A percentile compares a stretch with the other conserved stretches of the same genome.
Conservation (phyloP, 2,329 filamentous ascomycete species). For the Pseudonectria foliicola region DNA sequence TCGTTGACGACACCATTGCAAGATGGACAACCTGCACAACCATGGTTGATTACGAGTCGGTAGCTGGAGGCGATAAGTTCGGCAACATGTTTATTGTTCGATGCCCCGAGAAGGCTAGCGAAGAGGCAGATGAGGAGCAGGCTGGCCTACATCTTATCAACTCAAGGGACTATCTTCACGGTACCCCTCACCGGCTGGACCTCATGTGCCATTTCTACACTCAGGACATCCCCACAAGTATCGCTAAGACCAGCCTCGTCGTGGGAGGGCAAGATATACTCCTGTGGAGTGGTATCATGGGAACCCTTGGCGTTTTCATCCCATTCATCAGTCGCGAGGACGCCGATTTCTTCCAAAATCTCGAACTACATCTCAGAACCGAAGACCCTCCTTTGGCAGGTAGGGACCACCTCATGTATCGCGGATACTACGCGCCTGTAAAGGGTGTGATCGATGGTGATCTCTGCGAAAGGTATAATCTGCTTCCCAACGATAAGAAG, state of each 20-base stretch:
- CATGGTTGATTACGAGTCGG: conserved; percentile 97
- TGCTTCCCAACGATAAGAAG: conserved; percentile 82
- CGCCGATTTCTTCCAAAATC: conserved; percentile 92
- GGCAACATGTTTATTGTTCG: conserved; percentile 93
- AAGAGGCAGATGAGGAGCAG: conserved; percentile 86
- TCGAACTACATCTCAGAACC: conserved; percentile 79
- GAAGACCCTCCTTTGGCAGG: conserved; percentile 86
- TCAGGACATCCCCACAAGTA: conserved; percentile 85
- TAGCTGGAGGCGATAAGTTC: conserved; percentile 93
- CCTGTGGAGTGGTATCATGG: conserved; percentile 90
- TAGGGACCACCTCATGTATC: conserved; percentile 90
- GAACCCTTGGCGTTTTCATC: conserved; percentile 86
- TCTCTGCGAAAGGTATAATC: conserved; percentile 83
- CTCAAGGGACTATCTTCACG: conserved; percentile 82
- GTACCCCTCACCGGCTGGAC: conserved; percentile 75
- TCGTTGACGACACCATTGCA: conserved; percentile 81
- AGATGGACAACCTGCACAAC: conserved; percentile 86
- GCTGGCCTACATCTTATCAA: conserved; percentile 87
- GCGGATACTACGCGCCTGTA: conserved; percentile 91
- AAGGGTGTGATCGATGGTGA: conserved; percentile 98
- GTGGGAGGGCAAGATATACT: conserved; percentile 87
- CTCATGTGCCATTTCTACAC: conserved; percentile 84
- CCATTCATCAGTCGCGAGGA: conserved; percentile 90
- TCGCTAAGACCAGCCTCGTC: conserved; percentile 83
- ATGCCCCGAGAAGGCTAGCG: conserved; percentile 76